These are phyloP conservation scores for Penicillium verhagenii DNA, from an alignment of 495 filamentous ascomycete genomes.

Conservation along the genomic window DNA sequence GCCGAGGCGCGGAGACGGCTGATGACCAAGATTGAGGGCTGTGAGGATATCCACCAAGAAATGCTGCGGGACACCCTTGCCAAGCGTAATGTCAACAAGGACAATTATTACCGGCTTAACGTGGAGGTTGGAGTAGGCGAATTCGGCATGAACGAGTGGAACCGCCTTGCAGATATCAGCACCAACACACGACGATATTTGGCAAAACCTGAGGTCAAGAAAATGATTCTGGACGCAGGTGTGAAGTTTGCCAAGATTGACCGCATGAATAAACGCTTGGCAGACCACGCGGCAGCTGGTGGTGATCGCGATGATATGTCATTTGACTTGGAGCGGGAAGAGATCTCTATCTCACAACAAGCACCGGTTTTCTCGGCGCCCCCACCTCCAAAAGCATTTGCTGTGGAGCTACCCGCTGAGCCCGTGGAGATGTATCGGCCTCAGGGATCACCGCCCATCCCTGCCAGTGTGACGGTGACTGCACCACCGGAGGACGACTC, in stretches of 20 bases:
- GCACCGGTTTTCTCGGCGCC: slow-evolving; percentile 30
- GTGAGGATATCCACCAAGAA: slow-evolving; percentile 82
- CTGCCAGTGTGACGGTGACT: slow-evolving; percentile 28
- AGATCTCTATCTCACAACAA: slow-evolving; percentile 17
- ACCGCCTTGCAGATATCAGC: slow-evolving; percentile 86
- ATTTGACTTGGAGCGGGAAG: slow-evolving; percentile 27
- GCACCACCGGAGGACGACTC: slow-evolving; percentile 26
- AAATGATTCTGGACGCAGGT: slow-evolving; percentile 70
- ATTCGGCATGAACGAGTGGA: slow-evolving; percentile 99
- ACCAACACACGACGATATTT: slow-evolving; percentile 87
- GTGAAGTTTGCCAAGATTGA: slow-evolving; percentile 84
- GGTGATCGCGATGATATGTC: slow-evolving; percentile 26
- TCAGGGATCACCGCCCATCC: slow-evolving; percentile 24
- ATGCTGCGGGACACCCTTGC: slow-evolving; percentile 77
- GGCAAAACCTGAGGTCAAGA: slow-evolving; percentile 66
- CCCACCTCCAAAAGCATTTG: slow-evolving; percentile 46
- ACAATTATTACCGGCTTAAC: slow-evolving; percentile 96
- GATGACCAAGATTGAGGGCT: slow-evolving; percentile 89
- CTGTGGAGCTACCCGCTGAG: slow-evolving; percentile 66
- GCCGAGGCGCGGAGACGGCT: slow-evolving; percentile 82
- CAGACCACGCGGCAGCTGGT: slow-evolving; percentile 40
- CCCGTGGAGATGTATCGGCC: slow-evolving; percentile 35
- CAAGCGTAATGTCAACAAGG: slow-evolving; percentile 74
- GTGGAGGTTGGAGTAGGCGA: slow-evolving; percentile 97
- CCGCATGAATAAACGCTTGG: slow-evolving; percentile 55